A percentile compares a stretch with the other conserved stretches of the same genome.
phyloP scores from a whole-genome alignment of 257 asterid species.

The Striga asiatica region DNA sequence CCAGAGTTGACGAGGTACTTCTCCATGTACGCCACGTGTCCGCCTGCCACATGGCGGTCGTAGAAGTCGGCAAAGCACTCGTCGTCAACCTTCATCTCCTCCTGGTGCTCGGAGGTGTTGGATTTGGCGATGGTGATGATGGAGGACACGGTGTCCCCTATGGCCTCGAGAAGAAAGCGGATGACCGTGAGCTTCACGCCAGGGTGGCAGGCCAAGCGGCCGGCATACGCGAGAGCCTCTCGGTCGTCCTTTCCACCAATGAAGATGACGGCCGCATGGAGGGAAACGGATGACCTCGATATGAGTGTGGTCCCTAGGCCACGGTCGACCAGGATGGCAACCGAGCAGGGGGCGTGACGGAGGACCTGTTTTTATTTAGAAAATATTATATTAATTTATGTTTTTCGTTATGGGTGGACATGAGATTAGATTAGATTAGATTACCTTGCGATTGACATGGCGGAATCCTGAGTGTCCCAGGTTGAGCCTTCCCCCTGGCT shows the following conservation, averaged over 20 bases:
- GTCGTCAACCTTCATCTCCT: conserved; percentile 83
- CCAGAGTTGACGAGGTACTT: conserved; percentile 81
- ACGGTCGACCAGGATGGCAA: conserved; percentile 74
- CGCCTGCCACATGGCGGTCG: conserved; percentile 74
- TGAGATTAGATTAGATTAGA: no score
- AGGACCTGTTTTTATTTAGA: conserved; percentile 36
- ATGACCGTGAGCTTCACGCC: conserved; percentile 86
- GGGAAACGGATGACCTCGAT: conserved; percentile 37
- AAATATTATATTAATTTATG: no score
- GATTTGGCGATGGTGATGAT: conserved; percentile 58
- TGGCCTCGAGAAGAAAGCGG: conserved; percentile 63
- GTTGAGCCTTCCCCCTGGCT: conserved; percentile 54
- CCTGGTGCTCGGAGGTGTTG: conserved; percentile 61
- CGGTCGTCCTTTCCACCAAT: conserved; percentile 92
- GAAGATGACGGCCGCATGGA: conserved; percentile 79
- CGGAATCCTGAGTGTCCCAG: conserved; percentile 63
- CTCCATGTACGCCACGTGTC: conserved; percentile 82
- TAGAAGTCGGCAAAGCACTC: conserved; percentile 84
- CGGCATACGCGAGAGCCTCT: conserved; percentile 75
- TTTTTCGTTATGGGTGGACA: no score
- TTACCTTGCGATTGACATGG: conserved; percentile 78
- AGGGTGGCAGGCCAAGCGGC: conserved; percentile 75
- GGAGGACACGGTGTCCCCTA: conserved; percentile 52
- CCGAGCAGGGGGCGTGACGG: conserved; percentile 80
- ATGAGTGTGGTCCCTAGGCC: conserved; percentile 59